Conservation (phyloP, 2,329 filamentous ascomycete species). For the Ceratocystis ficicola region DNA sequence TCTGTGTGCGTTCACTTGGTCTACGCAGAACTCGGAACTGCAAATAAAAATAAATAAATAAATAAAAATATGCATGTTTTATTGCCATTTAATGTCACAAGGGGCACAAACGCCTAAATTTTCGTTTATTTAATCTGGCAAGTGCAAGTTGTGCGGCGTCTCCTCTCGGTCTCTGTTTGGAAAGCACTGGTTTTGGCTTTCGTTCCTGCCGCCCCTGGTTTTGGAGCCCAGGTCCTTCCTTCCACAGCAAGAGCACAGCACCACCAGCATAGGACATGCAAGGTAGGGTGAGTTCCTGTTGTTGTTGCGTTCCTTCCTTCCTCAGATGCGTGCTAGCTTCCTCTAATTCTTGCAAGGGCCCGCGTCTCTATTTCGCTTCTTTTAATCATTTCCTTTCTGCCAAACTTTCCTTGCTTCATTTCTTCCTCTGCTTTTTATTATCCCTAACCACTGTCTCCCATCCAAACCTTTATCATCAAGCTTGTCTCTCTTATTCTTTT, state of each 20-base stretch:
- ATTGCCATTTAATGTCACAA: not conserved
- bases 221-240: conserved; percentile 8
- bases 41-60: too few relatives aligned
- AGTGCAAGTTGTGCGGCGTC: conserved; percentile 3
- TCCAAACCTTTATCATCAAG: not conserved
- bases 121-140: not conserved
- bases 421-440: conserved; percentile 3
- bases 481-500: conserved; percentile 2
- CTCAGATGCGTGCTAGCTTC: not conserved
- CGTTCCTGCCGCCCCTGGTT: conserved; percentile 19
- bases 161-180: conserved; percentile 6
- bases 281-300: not conserved
- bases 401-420: conserved; percentile 18
- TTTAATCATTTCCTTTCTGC: conserved; percentile 21
- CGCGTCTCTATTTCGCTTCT: conserved; percentile 19
- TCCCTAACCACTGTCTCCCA: not conserved
- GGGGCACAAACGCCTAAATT: too few relatives aligned
- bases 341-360: not conserved
- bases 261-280: too few relatives aligned
- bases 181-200: conserved; percentile 10
- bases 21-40: too few relatives aligned
- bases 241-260: too few relatives aligned
- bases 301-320: conserved; percentile 4
- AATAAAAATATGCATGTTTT: not conserved
- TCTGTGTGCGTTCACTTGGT: too few relatives aligned